Evolutionary conservation across 345 rosid species (phyloP), one percentile per base, ranked within the genome.

Genomic region (Eucalyptus victrix): DNA sequence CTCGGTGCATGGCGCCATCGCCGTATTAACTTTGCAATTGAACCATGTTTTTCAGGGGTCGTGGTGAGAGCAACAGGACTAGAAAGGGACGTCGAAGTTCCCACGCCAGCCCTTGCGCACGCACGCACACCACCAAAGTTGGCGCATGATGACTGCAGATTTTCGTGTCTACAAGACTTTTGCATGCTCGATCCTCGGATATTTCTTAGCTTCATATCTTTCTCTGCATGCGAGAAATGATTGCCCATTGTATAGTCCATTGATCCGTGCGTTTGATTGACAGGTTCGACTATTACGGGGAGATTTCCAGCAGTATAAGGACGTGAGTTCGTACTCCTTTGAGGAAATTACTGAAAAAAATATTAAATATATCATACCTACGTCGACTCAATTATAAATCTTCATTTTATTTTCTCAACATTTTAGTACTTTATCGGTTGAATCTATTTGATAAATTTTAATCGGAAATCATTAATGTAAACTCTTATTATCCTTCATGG

Each of bases 391-490:
- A 56, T 10, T 11, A 24, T 23, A 24, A 0, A 56, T 26, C 2
- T 24, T 24, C 1, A 5, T 19, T 53, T 19, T 53, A 0, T 53
- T 53, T 56, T 23, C 13, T 56, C 12, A 1, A 56, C 3, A 23
- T 2, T 54, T 54, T 54, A 4, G 23, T 4, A 23, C 4, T 54
- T 54, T 54, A 54, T 54, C 11, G 2, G 0, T 54, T 23, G 3
- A 21, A 21, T 54, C 23, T 21, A 19, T 54, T 7, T 18, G 26
- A 18, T 8, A 3, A 56, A 24, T 24, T 56, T 24, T 23, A 26
- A 2, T 26, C 13, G 1, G 3, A 24, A 56, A 56, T 56, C 14
- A 56, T 0, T 2, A 0, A 56, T 14, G 2, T 56, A 26, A 10
- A 9, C 3, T 23, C 13, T 8, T 5, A 24, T 56, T 9, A 56